These are phyloP conservation scores for Ammopiptanthus mongolicus DNA, from an alignment of 306 rosid species.

Conservation along the genomic window DNA sequence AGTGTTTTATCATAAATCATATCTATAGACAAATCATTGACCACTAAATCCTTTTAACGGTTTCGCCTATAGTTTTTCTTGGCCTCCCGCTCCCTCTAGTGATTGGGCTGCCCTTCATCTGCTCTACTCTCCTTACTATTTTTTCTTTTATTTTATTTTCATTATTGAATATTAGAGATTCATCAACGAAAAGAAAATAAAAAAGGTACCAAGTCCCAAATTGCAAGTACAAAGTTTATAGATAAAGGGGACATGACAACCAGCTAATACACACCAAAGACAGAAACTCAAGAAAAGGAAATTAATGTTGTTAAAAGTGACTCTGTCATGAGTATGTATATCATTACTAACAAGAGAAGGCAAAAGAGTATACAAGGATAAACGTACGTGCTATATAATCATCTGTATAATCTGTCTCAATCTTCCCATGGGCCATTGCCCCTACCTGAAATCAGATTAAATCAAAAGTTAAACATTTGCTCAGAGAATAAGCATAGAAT, in stretches of 20 bases:
- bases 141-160: too few relatives aligned
- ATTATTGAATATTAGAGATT: too few relatives aligned
- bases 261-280: neutral
- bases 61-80: too few relatives aligned
- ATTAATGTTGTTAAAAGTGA: neutral
- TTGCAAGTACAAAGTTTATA: neutral
- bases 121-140: too few relatives aligned
- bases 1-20: too few relatives aligned
- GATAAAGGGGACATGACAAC: neutral
- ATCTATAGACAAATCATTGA: too few relatives aligned
- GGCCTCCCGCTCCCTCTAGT: too few relatives aligned
- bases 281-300: neutral
- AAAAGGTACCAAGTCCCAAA: neutral
- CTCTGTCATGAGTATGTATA: too few relatives aligned
- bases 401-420: constrained; percentile 67
- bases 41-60: too few relatives aligned
- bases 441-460: constrained; percentile 55
- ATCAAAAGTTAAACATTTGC: neutral
- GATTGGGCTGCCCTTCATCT: too few relatives aligned
- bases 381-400: constrained; percentile 73
- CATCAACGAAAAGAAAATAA: neutral
- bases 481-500: neutral
- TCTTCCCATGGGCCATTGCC: constrained; percentile 87
- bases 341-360: neutral
- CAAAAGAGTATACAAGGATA: neutral